Base-by-base conservation (phyloP, 768 basidiomycete genomes). In the Rhodotorula taiwanensis region DNA sequence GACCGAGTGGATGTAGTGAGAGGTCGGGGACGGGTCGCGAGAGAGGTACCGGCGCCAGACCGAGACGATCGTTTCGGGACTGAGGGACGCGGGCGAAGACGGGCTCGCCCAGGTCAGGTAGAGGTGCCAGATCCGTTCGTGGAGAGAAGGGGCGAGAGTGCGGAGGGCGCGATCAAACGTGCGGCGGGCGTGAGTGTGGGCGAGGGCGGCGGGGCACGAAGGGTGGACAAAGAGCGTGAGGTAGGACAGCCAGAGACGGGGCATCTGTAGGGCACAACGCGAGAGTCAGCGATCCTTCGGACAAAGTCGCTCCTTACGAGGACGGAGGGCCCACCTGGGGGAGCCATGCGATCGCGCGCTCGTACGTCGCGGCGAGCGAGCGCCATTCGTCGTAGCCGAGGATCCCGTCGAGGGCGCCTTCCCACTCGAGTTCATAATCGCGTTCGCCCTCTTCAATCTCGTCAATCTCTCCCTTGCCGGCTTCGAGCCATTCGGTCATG, bases 381-480 rank as follows among this genome's bases (percentile, higher is more conserved):
- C 83, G 89, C 95, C 95, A 99, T 76, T 99, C 95, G 69, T 89
- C 86, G 85, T 86, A 95, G 9, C 94, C 95, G n/a, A 95, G 81
- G 10, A 92, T 79, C 4, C 86, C 84, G 73, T 98, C 89, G 53
- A 98, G 77, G 23, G 88, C 86, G 10, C 83, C 85, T 52, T 88
- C 84, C 90, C 93, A 98, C 27, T 53, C 67, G 3, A 16, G 15
- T 44, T 70, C 66, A 18, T 60, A 55, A 33, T 72, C 69, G 20
- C 60, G 41, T 47, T 71, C 69, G 33, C 65, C 62, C 20, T 61
- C 62, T 51, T 70, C 67, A 27, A 68, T 58, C 43, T 52, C 59
- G 51, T 87, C 74, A 64, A 56, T 44, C 50, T 73, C 69, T 33
- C 67, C 71, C 43, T 66, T 65, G 30, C 62, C 71, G 10, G 64